Conservation (phyloP, 1,139 yeast species). For the Protomyces macrosporus region DNA sequence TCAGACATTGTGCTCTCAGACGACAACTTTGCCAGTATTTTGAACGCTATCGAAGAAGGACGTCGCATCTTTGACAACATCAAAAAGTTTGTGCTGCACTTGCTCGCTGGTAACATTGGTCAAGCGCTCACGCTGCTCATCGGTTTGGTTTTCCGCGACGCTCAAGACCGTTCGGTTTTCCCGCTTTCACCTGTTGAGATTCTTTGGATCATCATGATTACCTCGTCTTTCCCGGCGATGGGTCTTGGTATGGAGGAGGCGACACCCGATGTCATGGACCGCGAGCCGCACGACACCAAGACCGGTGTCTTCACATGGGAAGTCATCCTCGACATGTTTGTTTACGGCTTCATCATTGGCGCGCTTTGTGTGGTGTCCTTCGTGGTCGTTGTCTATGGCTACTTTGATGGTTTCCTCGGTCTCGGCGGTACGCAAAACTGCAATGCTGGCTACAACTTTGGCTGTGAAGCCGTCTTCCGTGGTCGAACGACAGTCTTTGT, state of each 20-base stretch:
- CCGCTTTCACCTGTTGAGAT: slow-evolving; percentile 77
- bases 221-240: slow-evolving; percentile 81
- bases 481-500: slow-evolving; percentile 81
- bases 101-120: slow-evolving; percentile 72
- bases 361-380: slow-evolving; percentile 64
- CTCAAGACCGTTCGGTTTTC: slow-evolving; percentile 58
- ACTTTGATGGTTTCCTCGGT: slow-evolving; percentile 67
- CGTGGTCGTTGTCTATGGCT: slow-evolving; percentile 57
- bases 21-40: slow-evolving; percentile 71
- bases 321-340: slow-evolving; percentile 65
- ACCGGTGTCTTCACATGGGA: slow-evolving; percentile 64
- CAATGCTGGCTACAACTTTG: slow-evolving; percentile 47
- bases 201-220: slow-evolving; percentile 70
- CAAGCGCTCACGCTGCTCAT: slow-evolving; percentile 67
- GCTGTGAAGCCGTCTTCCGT: slow-evolving; percentile 63
- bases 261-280: slow-evolving; percentile 58
- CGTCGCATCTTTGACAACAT: slow-evolving; percentile 76
- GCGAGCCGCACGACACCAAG: slow-evolving; percentile 57
- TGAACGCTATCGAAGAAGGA: slow-evolving; percentile 76
- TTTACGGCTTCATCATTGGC: slow-evolving; percentile 72
- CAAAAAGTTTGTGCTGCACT: slow-evolving; percentile 74
- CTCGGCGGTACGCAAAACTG: slow-evolving; percentile 41
- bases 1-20: slow-evolving; percentile 69
- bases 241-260: slow-evolving; percentile 75
- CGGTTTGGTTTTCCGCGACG: slow-evolving; percentile 66